Evolutionary conservation across 1,284 basidiomycete species (phyloP), one percentile per base, ranked within the genome.

Genomic region (Naganishia liquefaciens): DNA sequence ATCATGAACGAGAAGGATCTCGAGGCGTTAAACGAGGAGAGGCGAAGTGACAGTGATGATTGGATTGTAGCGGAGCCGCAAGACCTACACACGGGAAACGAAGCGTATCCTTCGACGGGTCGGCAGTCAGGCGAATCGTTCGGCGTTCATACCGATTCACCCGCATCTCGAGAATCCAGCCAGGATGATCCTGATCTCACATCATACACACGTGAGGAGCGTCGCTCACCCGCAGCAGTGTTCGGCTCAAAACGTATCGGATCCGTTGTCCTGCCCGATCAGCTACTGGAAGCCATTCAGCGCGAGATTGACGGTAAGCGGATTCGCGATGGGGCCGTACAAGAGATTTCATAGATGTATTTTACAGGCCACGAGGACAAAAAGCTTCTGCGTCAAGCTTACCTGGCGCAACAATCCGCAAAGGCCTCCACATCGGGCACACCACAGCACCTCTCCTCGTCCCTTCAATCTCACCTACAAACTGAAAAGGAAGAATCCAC

Each of bases 151-250:
- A 37, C 33, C 33, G 2, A 13, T 13, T 4, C 21, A n/a, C 43
- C 43, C 43, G 27, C 19, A 49, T 23, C 25, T 27, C 3, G 21
- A 49, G 13, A 49, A 21, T 23, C 23, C 13, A 15, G 11, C 15
- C 30, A 27, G 30, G 17, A 50, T 4, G 46, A 60, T 23, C 19
- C 40, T 23, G 57, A 60, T 7, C 15, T 23, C 15, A 46, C 49
- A 19, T 1, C 33, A 23, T 33, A 49, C 7, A 15, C 46, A 13
- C 76, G 78, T 61, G 80, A 82, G 58, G 80, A 83, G 50, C 79
- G 88, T 64, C 88, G 89, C 72, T 91, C 89, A 25, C 89, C 91
- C 55, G 90, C 91, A 30, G 89, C 90, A 23, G 77, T 82, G 15
- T 88, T 90, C 75, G 91, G 91, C 19, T 88, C 87, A 69, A 83